These are phyloP conservation scores for Boletus rex-veris DNA, from an alignment of 768 basidiomycete species.

Conservation along the genomic window DNA sequence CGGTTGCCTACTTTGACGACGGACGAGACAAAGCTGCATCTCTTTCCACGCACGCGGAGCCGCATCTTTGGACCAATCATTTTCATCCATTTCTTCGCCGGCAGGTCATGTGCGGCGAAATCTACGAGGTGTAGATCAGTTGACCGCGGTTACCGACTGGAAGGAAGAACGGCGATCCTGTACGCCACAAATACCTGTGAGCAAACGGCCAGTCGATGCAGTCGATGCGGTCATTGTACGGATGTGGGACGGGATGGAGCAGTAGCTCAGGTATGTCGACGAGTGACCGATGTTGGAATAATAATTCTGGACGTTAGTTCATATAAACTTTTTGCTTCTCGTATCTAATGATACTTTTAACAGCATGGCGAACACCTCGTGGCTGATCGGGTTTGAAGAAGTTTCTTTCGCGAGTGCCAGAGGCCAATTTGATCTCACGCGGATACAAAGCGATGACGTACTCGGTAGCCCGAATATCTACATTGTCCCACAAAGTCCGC, in stretches of 20 bases:
- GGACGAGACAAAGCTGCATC: constrained; percentile 6
- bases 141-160: neutral
- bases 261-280: neutral
- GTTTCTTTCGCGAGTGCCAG: neutral
- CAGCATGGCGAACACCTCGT: neutral
- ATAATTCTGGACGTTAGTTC: neutral
- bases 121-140: constrained; percentile 2
- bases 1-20: neutral
- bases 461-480: too few relatives aligned
- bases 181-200: constrained; percentile 4
- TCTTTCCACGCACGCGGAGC: neutral
- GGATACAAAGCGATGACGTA: too few relatives aligned
- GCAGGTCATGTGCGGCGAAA: constrained; percentile 10
- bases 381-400: neutral
- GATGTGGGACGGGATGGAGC: neutral
- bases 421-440: neutral
- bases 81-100: constrained; percentile 7
- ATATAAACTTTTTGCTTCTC: neutral
- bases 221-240: neutral
- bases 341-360: neutral
- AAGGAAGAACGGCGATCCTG: neutral
- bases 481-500: too few relatives aligned
- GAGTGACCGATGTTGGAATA: neutral
- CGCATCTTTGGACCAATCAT: constrained; percentile 6
- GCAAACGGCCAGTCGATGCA: neutral